Percentiles rank a stretch among this genome's conserved stretches.
Conservation (phyloP, 805 yeast genomes). For the Suhomyces faveliae region DNA sequence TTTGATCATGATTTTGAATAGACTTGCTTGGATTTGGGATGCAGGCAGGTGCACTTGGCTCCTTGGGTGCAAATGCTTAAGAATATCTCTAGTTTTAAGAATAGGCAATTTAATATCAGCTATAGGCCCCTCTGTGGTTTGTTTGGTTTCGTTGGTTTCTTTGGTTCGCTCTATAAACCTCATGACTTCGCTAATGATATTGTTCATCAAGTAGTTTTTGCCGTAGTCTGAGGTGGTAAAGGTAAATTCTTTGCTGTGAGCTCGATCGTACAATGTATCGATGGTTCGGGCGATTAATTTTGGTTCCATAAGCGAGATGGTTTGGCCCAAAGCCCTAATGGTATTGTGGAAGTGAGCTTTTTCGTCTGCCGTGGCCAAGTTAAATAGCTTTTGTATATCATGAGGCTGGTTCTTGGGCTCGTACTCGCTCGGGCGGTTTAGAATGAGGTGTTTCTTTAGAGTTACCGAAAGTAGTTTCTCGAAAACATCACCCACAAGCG, state of each 20-base stretch:
- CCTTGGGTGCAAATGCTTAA: constrained; percentile 12
- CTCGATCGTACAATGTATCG: constrained; percentile 12
- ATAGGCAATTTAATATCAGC: constrained; percentile 9
- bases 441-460: constrained; percentile 11
- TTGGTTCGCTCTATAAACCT: constrained; percentile 16
- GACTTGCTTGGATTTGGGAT: constrained; percentile 12
- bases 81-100: constrained; percentile 19
- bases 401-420: constrained; percentile 1
- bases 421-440: not conserved
- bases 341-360: constrained; percentile 24
- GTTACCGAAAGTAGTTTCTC: constrained; percentile 12
- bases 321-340: constrained; percentile 29
- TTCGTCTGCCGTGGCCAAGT: constrained; percentile 15
- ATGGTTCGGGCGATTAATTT: constrained; percentile 17
- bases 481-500: constrained; percentile 11
- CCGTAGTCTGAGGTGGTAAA: constrained; percentile 14
- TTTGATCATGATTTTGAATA: constrained; percentile 26
- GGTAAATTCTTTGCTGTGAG: constrained; percentile 9
- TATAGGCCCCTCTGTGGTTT: not conserved
- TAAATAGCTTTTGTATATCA: constrained; percentile 15
- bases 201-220: constrained; percentile 18
- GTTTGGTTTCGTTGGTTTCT: not conserved
- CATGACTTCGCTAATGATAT: constrained; percentile 18
- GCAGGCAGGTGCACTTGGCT: constrained; percentile 8
- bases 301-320: constrained; percentile 22